Conservation (phyloP, 192 early-diverging fungal genomes). For the Coemansia sp. region DNA sequence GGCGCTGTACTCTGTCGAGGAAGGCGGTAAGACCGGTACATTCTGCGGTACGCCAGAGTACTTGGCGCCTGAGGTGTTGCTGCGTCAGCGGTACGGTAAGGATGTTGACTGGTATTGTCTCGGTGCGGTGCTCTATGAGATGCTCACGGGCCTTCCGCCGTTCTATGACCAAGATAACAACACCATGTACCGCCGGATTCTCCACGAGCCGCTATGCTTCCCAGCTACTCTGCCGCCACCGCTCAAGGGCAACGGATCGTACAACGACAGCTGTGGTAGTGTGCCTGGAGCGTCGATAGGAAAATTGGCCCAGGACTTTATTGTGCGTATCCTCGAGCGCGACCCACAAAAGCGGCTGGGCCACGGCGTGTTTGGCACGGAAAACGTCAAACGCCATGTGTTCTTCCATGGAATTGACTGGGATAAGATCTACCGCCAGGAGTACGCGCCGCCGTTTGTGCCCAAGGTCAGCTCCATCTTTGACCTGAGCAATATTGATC, state of each 20-base stretch:
- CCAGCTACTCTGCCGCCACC: slow-evolving; percentile 25
- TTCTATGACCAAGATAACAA: slow-evolving; percentile 60
- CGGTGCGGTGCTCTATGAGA: slow-evolving; percentile 74
- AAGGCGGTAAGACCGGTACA: slow-evolving; percentile 67
- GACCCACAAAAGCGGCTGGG: slow-evolving; percentile 65
- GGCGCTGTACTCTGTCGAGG: slow-evolving; percentile 54
- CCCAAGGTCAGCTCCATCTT: slow-evolving; percentile 58
- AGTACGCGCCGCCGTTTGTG: slow-evolving; percentile 65
- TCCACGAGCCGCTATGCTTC: not conserved
- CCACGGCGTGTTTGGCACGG: slow-evolving; percentile 55
- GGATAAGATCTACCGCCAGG: slow-evolving; percentile 59
- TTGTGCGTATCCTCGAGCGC: slow-evolving; percentile 59
- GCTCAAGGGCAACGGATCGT: slow-evolving; percentile 9
- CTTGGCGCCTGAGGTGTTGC: slow-evolving; percentile 72
- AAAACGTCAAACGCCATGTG: slow-evolving; percentile 60
- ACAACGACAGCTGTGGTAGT: slow-evolving; percentile 6
- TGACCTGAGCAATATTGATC: slow-evolving; percentile 45
- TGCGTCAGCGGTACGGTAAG: slow-evolving; percentile 65
- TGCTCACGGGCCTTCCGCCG: slow-evolving; percentile 67
- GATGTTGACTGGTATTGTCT: slow-evolving; percentile 80
- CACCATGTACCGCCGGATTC: slow-evolving; percentile 30
- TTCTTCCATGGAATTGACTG: slow-evolving; percentile 67
- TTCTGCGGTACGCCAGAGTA: slow-evolving; percentile 82
- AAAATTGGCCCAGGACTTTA: slow-evolving; percentile 17
- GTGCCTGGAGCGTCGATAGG: slow-evolving; percentile 12